Evolutionary conservation across 768 basidiomycete genomes (phyloP).

Genomic region (Erythrobasidium yunnanense): DNA sequence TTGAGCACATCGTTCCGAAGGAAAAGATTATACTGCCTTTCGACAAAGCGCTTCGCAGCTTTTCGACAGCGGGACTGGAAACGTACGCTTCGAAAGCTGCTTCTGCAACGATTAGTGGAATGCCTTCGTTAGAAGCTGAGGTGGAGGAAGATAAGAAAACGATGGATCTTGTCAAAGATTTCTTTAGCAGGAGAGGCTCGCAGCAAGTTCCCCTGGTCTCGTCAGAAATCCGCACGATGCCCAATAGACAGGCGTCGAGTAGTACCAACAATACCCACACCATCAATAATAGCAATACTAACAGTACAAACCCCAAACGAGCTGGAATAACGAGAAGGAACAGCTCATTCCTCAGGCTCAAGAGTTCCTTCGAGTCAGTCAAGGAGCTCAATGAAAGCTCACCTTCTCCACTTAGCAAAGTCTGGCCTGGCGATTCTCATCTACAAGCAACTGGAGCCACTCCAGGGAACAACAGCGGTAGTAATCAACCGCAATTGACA

Average conservation of each 20-base stretch:
- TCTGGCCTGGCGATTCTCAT: not conserved
- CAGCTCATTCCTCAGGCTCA: not conserved
- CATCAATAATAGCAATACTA: not conserved
- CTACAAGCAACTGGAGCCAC: not conserved
- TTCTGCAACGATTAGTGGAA: not conserved
- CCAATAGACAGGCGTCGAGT: too few species aligned
- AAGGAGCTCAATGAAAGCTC: not conserved
- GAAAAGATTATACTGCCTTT: not conserved
- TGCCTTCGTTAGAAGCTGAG: too few species aligned
- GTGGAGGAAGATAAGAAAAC: not conserved
- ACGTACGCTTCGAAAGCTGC: not conserved
- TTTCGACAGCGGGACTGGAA: not conserved
- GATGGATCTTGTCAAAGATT: too few species aligned
- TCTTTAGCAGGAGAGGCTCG: too few species aligned
- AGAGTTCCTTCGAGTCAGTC: not conserved
- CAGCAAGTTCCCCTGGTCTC: too few species aligned
- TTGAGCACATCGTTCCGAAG: too few species aligned
- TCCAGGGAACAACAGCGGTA: not conserved
- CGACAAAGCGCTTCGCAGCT: not conserved
- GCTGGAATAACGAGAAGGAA: not conserved
- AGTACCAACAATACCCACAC: too few species aligned
- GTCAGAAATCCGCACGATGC: too few species aligned
- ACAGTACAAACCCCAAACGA: not conserved
- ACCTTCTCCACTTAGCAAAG: not conserved
- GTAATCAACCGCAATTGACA: not conserved